These are phyloP conservation scores for Cucumis sativus DNA, from an alignment of 306 rosid genomes.

Conservation along the genomic window Cucumber_9930_V3 NC_026660.2:23115001-23115500, in stretches of 20 bases:
- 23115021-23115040: conserved; percentile 39
- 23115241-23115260: too few species aligned
- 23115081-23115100: conserved; percentile 56
- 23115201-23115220: too few species aligned
- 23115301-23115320: conserved; percentile 92
- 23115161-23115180: conserved; percentile 1
- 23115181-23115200: background rate
- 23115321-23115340: conserved; percentile 42
- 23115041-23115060: conserved; percentile 62
- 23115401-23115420: too few species aligned
- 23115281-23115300: conserved; percentile 59
- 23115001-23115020: conserved; percentile 52
- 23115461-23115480: too few species aligned
- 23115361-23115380: background rate
- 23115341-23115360: background rate
- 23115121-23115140: conserved; percentile 24
- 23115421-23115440: too few species aligned
- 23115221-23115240: too few species aligned
- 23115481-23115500: conserved; percentile 13
- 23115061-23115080: conserved; percentile 54
- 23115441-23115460: too few species aligned
- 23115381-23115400: too few species aligned
- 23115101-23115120: conserved; percentile 78
- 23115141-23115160: conserved; percentile 6
- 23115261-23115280: conserved; percentile 33